These are phyloP conservation scores for Metschnikowia kofuensis DNA, from an alignment of 805 yeast genomes.

Conservation along the genomic window DNA sequence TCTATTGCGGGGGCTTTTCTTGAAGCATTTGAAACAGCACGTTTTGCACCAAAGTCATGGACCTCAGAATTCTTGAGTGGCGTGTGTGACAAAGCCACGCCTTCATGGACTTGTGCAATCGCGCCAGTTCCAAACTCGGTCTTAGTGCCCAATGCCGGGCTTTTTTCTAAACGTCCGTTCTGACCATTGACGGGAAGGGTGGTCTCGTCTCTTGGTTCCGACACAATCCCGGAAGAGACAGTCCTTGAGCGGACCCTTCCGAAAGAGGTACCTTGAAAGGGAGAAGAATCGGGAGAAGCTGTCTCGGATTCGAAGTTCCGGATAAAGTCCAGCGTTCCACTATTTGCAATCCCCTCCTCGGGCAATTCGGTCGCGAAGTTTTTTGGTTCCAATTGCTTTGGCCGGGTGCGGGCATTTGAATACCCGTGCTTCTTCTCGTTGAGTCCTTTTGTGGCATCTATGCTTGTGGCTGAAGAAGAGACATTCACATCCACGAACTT, in stretches of 20 bases:
- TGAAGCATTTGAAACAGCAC: background rate
- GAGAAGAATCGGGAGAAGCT: background rate
- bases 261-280: no score
- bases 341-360: background rate
- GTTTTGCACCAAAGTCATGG: background rate
- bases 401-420: background rate
- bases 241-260: no score
- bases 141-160: background rate
- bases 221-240: no score
- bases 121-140: slow-evolving; percentile 6
- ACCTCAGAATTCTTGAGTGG: background rate
- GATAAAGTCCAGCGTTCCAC: slow-evolving; percentile 1
- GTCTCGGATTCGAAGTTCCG: background rate
- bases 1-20: background rate
- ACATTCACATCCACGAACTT: slow-evolving; percentile 30
- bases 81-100: background rate
- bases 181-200: background rate
- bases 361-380: no score
- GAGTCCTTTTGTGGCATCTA: slow-evolving; percentile 7
- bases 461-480: slow-evolving; percentile 24
- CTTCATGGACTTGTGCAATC: background rate
- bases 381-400: no score
- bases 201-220: background rate
- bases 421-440: slow-evolving; percentile 4
- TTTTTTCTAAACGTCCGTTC: background rate